Evolutionary conservation across 1,139 yeast genomes (phyloP), one percentile per base, ranked within the genome.

Genomic region (Debaryomyces coudertii): DNA sequence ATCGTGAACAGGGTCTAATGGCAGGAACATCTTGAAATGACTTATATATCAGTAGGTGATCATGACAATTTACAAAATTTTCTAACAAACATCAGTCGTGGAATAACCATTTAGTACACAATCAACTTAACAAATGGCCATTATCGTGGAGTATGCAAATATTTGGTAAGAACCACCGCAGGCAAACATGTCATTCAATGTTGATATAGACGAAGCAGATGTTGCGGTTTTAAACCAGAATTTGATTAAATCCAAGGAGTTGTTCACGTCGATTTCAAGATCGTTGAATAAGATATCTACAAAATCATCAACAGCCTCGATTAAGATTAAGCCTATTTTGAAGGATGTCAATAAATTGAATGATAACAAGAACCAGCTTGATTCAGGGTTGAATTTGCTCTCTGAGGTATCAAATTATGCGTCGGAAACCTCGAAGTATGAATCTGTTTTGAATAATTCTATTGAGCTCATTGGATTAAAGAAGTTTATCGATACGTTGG

Each of bases 191-290:
- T 45, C 54, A 36, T 54, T 48, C 40, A 56, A 60, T 46, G 67
- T 68, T 11, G 93, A 86, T 57, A 73, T 83, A 1, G 95, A 88
- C 58, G 95, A 87, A 61, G 92, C 95, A 2, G 97, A 90, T 56
- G 84, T 89, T 40, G 84, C 90, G 2, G 90, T 90, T 7, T 73
- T 90, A 36, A 87, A 87, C 47, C 95, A 87, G 58, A 85, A 87
- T 47, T 71, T 90, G 29, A 65, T 75, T 42, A 77, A 80, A 47
- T 80, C 90, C 5, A 77, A 78, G 39, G 76, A 74, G 15, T 65
- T 90, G 33, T 80, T 90, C 23, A 63, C 67, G 3, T 69, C 78
- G 42, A 83, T 90, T 46, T 73, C 82, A 14, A 64, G 69, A 31
- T 82, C 90, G 1, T 68, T 90, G 31, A 67, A 65, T 38, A 73